Evolutionary conservation across 2,329 filamentous ascomycete genomes (phyloP), one percentile per base, ranked within the genome.

Genomic region (Piedraia hortae): DNA sequence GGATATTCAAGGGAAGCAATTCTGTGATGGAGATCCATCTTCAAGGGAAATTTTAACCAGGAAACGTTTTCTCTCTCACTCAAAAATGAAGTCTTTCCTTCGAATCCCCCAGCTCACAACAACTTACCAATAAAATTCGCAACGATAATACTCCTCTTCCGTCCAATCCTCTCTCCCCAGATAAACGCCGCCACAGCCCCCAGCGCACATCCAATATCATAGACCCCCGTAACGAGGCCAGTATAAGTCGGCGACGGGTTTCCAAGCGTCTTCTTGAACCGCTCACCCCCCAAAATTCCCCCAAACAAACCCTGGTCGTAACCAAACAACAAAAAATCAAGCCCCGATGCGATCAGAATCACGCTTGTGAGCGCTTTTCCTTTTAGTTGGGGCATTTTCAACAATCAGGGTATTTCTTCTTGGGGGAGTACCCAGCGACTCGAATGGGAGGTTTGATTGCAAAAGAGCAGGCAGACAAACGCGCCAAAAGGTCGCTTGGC

Each of bases 221-320:
- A 38, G 8, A 38, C 24, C 2, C 27, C 35, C 8, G 34, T 34
- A 12, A 38, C 31, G 5, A 37, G 27, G 9, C 34, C 35, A 23
- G 34, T 35, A 22, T 32, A 22, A 13, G 35, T 38, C 5, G 35
- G 26, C 10, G 19, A 22, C 8, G 34, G 35, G 13, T 36, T 21
- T 3, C 30, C 34, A 6, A 39, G 34, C 34, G 37, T 38, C 4
- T 31, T 25, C 16, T 33, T 31, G 27, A 39, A 39, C 15, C 34
- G 23, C 12, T 29, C 16, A 19, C 36, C 36, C n/a, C 33, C 31
- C 11, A 39, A 25, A 20, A 38, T 37, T 4, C 36, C 36, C 9
- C 34, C 36, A 21, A 39, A 36, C 7, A 39, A 29, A 10, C 36
- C 36, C 28, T 38, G 35, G 18, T 37, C 34, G 26, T 35, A 34